Evolutionary conservation across 2,329 filamentous ascomycete genomes (phyloP).

Genomic region (Aspergillus texensis): DNA sequence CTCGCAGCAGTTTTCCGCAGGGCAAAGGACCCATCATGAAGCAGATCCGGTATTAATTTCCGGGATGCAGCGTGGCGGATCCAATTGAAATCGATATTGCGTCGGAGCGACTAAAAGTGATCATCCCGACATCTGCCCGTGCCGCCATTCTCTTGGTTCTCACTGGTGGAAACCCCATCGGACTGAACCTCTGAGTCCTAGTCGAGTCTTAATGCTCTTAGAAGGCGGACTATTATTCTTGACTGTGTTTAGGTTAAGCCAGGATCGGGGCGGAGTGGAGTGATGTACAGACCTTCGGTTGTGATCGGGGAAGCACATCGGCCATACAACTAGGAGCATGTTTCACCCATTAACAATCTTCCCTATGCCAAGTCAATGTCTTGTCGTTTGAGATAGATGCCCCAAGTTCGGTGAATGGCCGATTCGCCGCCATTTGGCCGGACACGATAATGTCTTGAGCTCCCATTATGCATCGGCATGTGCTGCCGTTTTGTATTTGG

Average conservation of each 20-base stretch:
- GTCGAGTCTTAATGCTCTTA: background rate
- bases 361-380: no score
- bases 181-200: background rate
- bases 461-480: background rate
- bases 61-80: background rate
- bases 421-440: no score
- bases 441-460: background rate
- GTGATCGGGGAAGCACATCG: no score
- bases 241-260: background rate
- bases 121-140: constrained; percentile 17
- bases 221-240: background rate
- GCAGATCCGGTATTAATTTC: background rate
- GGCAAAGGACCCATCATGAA: background rate
- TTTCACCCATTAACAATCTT: no score
- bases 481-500: background rate
- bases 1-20: background rate
- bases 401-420: no score
- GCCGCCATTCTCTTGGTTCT: background rate
- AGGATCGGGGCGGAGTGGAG: background rate
- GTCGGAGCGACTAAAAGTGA: constrained; percentile 5
- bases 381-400: no score
- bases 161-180: background rate
- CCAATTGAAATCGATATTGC: background rate
- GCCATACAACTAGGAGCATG: no score
- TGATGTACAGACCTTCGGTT: background rate